Evolutionary conservation across 176 grass and related monocot genomes (phyloP), one percentile per base, ranked within the genome.

Genomic region (Poa annua): DNA sequence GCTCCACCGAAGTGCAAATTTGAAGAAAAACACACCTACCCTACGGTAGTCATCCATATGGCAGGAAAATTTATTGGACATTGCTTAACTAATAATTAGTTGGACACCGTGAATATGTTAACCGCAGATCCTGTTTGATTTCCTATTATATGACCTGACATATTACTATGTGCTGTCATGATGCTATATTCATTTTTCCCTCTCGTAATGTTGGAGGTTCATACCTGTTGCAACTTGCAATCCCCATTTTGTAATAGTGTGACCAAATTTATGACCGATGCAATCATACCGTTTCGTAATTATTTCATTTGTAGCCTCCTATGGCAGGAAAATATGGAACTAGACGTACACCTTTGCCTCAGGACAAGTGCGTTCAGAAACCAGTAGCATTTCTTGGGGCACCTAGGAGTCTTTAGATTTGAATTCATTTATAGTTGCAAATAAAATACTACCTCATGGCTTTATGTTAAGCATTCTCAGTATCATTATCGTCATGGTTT

Each of bases 371-470:
- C 16, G 11, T 45, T 55, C 5, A 35, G 8, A 17, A 71, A 59
- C 56, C 8, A 38, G 21, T 71, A 13, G 5, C 59, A 66, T 84
- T 14, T 26, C 24, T 76, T 53, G 3, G 19, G 8, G 8, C 41
- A 42, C 5, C 21, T 77, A 75, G 2, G 61, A 38, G 26, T 35
- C 24, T 32, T 60, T n/a, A 80, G 3, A 52, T 68, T 68, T 1
- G 47, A 80, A 13, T 80, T 80, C 47, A 15, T 80, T 49, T 20
- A 24, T 66, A 56, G 14, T 57, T 44, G 65, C 32, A 71, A 54
- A 21, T 20, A 83, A 48, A 62, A 20, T 38, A 9, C 14, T 8
- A 15, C 29, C 71, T 77, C 15, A 7, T 68, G 61, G 12, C 1
- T 49, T 9, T 48, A 75, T 52, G 2, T 50, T 38, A 38, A 17